These are phyloP conservation scores for Syzygium grande DNA, from an alignment of 345 rosid genomes.

Conservation along the genomic window DNA sequence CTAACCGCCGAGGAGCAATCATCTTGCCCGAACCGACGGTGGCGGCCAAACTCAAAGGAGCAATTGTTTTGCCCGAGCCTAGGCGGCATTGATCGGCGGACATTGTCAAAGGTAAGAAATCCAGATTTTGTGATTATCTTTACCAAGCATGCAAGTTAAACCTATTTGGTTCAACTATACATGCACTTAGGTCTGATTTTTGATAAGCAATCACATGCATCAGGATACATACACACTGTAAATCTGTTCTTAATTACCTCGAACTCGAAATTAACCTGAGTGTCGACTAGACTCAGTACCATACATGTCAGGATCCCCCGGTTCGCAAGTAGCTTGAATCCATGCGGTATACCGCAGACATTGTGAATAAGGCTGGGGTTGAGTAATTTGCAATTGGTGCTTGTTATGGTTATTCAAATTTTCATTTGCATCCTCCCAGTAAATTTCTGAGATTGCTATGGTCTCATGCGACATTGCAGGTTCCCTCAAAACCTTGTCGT, in stretches of 20 bases:
- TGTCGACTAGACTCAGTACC: neutral
- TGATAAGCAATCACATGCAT: fast-evolving
- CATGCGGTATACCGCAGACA: neutral
- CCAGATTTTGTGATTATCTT: neutral
- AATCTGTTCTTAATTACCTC: neutral
- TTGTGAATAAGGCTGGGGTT: neutral
- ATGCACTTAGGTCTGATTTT: neutral
- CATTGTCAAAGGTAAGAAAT: neutral
- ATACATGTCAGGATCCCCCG: neutral
- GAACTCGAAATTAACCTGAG: neutral
- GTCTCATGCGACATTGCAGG: neutral
- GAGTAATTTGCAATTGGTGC: no score
- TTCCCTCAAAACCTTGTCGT: neutral
- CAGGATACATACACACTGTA: neutral
- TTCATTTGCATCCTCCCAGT: neutral
- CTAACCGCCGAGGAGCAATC: neutral
- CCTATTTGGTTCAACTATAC: neutral
- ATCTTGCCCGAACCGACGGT: neutral
- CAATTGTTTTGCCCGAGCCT: neutral
- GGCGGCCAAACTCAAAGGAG: neutral
- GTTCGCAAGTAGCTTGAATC: neutral
- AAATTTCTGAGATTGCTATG: neutral
- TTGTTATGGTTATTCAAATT: neutral
- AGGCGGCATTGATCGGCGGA: neutral
- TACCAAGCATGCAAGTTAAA: neutral